Evolutionary conservation across 345 rosid genomes (phyloP).

Genomic region (Murraya paniculata): DNA sequence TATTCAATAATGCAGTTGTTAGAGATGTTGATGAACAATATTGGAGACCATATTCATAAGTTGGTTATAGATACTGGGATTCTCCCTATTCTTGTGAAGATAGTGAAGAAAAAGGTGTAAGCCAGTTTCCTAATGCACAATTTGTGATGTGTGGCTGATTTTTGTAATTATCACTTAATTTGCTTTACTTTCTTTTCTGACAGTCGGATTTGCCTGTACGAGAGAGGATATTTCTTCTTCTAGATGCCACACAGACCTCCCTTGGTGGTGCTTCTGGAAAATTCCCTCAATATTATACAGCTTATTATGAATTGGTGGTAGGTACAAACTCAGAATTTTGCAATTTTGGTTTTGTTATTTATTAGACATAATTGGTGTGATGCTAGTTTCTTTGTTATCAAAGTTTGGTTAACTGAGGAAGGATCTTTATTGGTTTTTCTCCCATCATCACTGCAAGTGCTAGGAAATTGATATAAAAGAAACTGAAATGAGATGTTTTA

Average conservation of each 20-base stretch:
- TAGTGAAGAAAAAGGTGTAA: conserved; percentile 89
- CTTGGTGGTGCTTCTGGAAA: conserved; percentile 89
- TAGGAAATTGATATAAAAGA: background rate
- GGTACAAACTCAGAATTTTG: conserved; percentile 32
- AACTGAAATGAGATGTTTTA: background rate
- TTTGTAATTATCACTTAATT: conserved; percentile 17
- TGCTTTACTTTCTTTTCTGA: conserved; percentile 8
- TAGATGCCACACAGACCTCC: conserved; percentile 95
- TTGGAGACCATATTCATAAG: conserved; percentile 73
- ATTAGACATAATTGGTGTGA: background rate
- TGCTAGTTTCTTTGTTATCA: background rate
- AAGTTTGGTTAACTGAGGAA: background rate
- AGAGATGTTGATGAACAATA: conserved; percentile 96
- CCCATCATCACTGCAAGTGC: background rate
- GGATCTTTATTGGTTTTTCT: background rate
- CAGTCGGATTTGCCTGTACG: conserved; percentile 85
- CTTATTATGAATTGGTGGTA: conserved; percentile 92
- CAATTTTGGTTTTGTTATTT: background rate
- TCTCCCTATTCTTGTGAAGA: conserved; percentile 80
- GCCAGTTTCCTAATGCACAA: conserved; percentile 15
- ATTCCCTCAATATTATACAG: conserved; percentile 80
- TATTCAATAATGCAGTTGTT: conserved; percentile 51
- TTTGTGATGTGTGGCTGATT: conserved; percentile 14
- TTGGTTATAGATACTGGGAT: conserved; percentile 74
- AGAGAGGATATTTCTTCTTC: conserved; percentile 89